These are phyloP conservation scores for Colletotrichum euphorbiae DNA, from an alignment of 2,329 filamentous ascomycete species.

Conservation along the genomic window DNA sequence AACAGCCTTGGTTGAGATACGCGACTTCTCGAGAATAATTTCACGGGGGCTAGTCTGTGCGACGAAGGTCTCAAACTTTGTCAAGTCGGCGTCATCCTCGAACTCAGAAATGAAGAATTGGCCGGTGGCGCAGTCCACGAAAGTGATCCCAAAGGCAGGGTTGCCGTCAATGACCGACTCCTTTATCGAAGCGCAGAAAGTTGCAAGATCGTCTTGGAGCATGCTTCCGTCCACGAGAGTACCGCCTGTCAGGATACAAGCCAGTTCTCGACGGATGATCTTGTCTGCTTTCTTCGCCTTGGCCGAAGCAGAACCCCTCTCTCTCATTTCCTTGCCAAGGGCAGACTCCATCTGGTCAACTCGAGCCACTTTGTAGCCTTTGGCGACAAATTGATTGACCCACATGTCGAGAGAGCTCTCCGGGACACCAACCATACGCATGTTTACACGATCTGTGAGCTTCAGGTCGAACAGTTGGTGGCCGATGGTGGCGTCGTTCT, in stretches of 20 bases:
- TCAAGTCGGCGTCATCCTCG: constrained; percentile 90
- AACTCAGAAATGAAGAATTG: constrained; percentile 96
- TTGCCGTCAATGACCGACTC: constrained; percentile 78
- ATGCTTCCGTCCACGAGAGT: constrained; percentile 96
- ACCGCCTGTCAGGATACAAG: constrained; percentile 90
- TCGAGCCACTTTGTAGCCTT: constrained; percentile 95
- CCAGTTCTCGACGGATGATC: constrained; percentile 89
- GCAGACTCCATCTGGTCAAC: constrained; percentile 98
- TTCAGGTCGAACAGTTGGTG: constrained; percentile 98
- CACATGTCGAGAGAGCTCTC: constrained; percentile 96
- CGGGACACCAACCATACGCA: constrained; percentile 99
- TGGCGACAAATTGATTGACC: constrained; percentile 98
- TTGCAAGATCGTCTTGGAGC: constrained; percentile 98
- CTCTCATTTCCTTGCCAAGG: constrained; percentile 97
- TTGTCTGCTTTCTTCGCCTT: constrained; percentile 85
- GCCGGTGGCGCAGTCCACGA: constrained; percentile 95
- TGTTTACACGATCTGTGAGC: constrained; percentile 97
- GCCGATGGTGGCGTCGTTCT: constrained; percentile 95
- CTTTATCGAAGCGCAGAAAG: constrained; percentile 96
- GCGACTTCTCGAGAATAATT: constrained; percentile 87
- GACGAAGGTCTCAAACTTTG: constrained; percentile 96
- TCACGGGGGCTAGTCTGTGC: constrained; percentile 92
- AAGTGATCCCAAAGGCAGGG: constrained; percentile 90
- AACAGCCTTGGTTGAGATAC: constrained; percentile 86
- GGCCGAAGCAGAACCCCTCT: constrained; percentile 74